Base-by-base conservation (phyloP, 2,329 filamentous ascomycete genomes). In the Laburnicola sp. region DNA sequence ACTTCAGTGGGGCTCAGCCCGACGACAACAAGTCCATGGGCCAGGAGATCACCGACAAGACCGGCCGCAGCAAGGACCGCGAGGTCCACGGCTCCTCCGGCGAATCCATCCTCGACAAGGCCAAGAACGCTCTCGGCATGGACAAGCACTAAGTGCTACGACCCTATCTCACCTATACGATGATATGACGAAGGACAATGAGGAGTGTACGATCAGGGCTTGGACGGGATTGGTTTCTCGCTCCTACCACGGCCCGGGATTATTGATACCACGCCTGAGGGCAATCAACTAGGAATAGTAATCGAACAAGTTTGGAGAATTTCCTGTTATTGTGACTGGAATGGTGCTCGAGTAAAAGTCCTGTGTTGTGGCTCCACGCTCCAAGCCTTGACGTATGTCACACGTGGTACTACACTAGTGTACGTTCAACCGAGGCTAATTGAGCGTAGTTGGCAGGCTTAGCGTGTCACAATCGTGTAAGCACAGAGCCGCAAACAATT, bases 1-100 rank as follows among this genome's bases (percentile, higher is more conserved):
- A 42, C 38, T 26, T 4, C 62, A 77, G 75, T 57, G 78, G 79
- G 52, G 28, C 69, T 38, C 75, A 81, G 66, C 66, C 79, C 65
- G 83, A 86, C 62, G 66, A 73, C 32, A 69, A 74, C 67, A 86
- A 86, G 78, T 80, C 79, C 45, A 72, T 70, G 56, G 60, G 71
- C 42, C 84, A 86, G 72, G 75, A 79, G 57, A 48, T 71, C 39
- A 50, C 62, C 56, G 75, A 76, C 65, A 74, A 75, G 67, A 31
- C 70, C 28, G 63, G 66, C 48, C 72, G 73, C 63, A 63, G 58
- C 56, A 69, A 76, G 63, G 69, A 75, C 62, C 60, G 68, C 45
- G 54, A 71, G 25, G 64, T 69, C 40, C 69, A 74, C 57, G 69
- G 72, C 56, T 58, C 66, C 26, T 63, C 74, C 21, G 68, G 69